Percentiles rank a stretch among this genome's conserved stretches.
Conservation (phyloP, 805 yeast species). For the Scheffersomyces spartinae region DNA sequence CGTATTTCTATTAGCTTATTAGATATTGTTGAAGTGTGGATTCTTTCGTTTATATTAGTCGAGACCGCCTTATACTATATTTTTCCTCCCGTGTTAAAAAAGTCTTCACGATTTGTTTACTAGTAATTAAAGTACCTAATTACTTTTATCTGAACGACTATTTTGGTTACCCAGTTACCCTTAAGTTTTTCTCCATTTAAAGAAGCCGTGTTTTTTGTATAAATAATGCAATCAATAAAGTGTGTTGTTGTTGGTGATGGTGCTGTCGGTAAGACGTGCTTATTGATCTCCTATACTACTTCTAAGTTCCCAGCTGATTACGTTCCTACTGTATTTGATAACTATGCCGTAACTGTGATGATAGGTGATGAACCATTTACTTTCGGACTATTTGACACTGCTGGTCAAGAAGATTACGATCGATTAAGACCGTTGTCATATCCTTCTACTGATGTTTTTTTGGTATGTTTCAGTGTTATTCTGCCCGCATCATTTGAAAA, state of each 20-base stretch:
- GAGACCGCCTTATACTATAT: no score
- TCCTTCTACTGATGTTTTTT: conserved; percentile 94
- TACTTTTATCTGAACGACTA: no score
- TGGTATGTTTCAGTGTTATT: conserved; percentile 92
- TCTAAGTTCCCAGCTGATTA: conserved; percentile 96
- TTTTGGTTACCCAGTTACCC: no score
- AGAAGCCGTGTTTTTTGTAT: no score
- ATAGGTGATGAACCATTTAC: conserved; percentile 98
- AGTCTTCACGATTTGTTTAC: no score
- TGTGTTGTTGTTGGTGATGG: conserved; percentile 99
- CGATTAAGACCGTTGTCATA: conserved; percentile 92
- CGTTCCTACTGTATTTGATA: conserved; percentile 97
- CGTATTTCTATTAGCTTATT: no score
- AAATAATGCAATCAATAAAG: conserved; percentile 53
- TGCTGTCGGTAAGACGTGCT: conserved; percentile 98
- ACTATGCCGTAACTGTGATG: conserved; percentile 89
- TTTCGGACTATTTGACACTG: conserved; percentile 94
- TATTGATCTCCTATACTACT: conserved; percentile 90
- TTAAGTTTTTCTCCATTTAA: no score
- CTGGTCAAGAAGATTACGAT: conserved; percentile 99
- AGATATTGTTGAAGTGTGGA: no score
- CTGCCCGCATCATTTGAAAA: conserved; percentile 96
- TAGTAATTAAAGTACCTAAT: no score
- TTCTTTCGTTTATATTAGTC: no score
- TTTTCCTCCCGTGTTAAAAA: no score